Conservation (phyloP, 108 stramenopile species). For the Stephanodiscus minutulus region DNA sequence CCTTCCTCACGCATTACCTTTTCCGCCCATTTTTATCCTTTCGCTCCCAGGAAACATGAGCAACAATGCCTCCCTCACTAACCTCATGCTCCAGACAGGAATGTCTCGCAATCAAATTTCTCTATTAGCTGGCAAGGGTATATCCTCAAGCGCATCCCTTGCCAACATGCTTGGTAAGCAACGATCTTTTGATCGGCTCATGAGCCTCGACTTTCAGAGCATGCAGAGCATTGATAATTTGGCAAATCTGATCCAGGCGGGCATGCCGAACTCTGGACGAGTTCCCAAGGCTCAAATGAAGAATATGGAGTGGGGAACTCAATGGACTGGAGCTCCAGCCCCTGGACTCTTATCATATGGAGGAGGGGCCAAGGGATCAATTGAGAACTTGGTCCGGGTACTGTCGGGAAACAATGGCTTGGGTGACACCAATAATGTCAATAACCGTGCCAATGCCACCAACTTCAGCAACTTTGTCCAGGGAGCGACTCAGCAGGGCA, state of each 20-base stretch:
- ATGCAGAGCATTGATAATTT: slow-evolving; percentile 88
- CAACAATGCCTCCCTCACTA: slow-evolving; percentile 49
- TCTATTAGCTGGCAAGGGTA: slow-evolving; percentile 60
- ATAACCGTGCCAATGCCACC: slow-evolving; percentile 51
- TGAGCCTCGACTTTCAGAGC: slow-evolving; percentile 83
- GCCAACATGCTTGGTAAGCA: slow-evolving; percentile 80
- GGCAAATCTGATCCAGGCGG: slow-evolving; percentile 75
- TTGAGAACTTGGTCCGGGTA: slow-evolving; percentile 12
- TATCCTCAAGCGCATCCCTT: slow-evolving; percentile 60
- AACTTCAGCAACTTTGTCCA: slow-evolving; percentile 57
- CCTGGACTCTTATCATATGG: slow-evolving; percentile 55
- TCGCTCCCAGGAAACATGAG: slow-evolving; percentile 4
- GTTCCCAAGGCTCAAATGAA: slow-evolving; percentile 71
- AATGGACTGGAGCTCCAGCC: not conserved
- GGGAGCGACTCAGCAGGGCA: slow-evolving; percentile 41
- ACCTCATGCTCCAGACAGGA: slow-evolving; percentile 72
- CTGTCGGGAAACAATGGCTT: slow-evolving; percentile 8
- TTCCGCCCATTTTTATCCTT: not conserved
- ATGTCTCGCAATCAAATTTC: slow-evolving; percentile 69
- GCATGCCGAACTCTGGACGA: slow-evolving; percentile 31
- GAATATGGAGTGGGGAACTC: slow-evolving; percentile 54
- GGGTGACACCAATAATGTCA: not conserved
- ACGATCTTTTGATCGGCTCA: slow-evolving; percentile 76
- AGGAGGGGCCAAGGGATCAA: slow-evolving; percentile 17
- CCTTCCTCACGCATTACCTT: slow-evolving; percentile 6